Evolutionary conservation across 2,329 filamentous ascomycete species (phyloP), one percentile per base, ranked within the genome.

Genomic region (Bipolaris cookei): DNA sequence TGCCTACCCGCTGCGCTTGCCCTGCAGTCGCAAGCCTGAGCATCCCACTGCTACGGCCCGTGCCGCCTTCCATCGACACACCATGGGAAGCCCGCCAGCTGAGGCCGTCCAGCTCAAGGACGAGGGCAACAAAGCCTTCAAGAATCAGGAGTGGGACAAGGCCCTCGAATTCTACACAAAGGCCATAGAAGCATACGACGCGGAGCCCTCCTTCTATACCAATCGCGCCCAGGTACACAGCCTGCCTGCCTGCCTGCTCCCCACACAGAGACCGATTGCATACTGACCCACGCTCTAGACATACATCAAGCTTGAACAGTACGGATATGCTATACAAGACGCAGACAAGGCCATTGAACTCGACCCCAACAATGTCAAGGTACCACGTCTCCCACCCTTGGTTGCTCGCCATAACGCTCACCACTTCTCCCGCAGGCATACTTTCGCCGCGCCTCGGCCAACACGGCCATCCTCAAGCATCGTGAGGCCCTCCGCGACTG

Each of bases 281-380:
- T 54, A 49, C 67, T 75, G 25, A 75, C 58, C 41, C 20, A 16
- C 10, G 28, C 50, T 49, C n/a, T 47, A 97, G 92, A 91, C 91
- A 63, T 85, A 99, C 76, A 94, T 99, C 78, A 98, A 97, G 81
- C 88, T 94, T 37, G 95, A 99, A 78, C 88, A 94, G 18, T 98
- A 93, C 75, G 95, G 95, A 37, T 96, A 94, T 80, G 93, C 95
- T 21, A 90, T 98, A 68, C 84, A 88, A 50, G 95, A 99, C 79
- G 92, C 94, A 30, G 91, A 90, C 51, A 96, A 91, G 78, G 95
- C 95, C 14, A 88, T 98, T 72, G 92, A 96, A 75, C 82, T 98
- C 57, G 91, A 98, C 72, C 87, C 92, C 14, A 86, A 87, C 71
- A 92, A 97, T 75, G 85, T 94, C 76, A 98, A 98, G 88, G 91